Conservation (phyloP, 1,284 basidiomycete species). For the Agroathelia rolfsii region DNA sequence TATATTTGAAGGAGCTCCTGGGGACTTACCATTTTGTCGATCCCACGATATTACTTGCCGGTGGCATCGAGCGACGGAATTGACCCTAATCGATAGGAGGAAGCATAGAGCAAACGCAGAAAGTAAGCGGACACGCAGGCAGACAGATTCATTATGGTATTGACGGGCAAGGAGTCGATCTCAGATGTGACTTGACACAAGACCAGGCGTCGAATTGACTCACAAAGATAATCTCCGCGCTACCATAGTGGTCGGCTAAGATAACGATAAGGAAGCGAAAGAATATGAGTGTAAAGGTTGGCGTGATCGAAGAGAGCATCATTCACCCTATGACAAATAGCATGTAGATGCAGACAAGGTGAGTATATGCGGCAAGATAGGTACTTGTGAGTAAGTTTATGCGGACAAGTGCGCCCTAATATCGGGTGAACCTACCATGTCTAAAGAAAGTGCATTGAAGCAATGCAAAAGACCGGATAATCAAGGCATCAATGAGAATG, state of each 20-base stretch:
- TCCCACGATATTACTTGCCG: constrained; percentile 42
- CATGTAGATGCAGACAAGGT: constrained; percentile 2
- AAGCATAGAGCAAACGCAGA: constrained; percentile 7
- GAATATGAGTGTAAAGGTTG: too few relatives aligned
- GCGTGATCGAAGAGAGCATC: too few relatives aligned
- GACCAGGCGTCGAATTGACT: too few relatives aligned
- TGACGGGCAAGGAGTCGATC: too few relatives aligned
- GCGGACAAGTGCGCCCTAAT: background rate
- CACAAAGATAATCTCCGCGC: constrained; percentile 70
- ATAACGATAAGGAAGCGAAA: constrained; percentile 1
- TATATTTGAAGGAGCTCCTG: too few relatives aligned
- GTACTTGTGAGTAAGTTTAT: background rate
- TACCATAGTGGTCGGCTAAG: constrained; percentile 75
- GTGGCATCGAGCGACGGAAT: constrained; percentile 39
- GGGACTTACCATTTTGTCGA: constrained; percentile 82
- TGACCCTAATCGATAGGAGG: constrained; percentile 42
- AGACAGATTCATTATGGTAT: too few relatives aligned
- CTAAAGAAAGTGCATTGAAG: constrained; percentile 20
- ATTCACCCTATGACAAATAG: too few relatives aligned
- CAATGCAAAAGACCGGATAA: background rate
- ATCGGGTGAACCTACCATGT: constrained; percentile 36
- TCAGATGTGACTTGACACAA: too few relatives aligned
- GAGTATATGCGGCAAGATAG: constrained; percentile 1
- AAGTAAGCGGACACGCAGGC: constrained; percentile 3
- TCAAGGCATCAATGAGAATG: constrained; percentile 5